Conservation (phyloP, 2,329 filamentous ascomycete genomes). For the Colletotrichum sojae region DNA sequence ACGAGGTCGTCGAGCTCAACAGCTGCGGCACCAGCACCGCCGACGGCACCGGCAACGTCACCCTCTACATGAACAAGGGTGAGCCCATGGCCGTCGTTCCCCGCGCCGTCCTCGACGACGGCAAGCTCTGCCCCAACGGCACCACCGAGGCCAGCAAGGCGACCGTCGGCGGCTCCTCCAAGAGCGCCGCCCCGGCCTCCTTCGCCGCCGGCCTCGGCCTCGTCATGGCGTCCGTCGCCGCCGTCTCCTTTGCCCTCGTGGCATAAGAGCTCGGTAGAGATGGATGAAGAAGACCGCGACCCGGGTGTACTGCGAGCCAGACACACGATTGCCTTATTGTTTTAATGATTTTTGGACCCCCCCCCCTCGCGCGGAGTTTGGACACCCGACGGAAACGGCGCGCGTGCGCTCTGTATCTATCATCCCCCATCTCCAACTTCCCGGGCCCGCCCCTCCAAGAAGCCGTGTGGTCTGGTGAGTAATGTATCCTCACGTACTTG, state of each 20-base stretch:
- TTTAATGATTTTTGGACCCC: constrained; percentile 5
- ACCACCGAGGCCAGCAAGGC: constrained; percentile 26
- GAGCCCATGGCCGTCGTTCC: constrained; percentile 34
- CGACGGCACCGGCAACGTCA: constrained; percentile 39
- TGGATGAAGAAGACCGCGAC: not conserved
- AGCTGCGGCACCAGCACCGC: constrained; percentile 31
- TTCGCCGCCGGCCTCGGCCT: constrained; percentile 28
- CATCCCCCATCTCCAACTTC: not conserved
- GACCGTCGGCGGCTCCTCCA: constrained; percentile 5
- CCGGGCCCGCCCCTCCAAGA: not conserved
- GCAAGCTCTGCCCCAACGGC: constrained; percentile 32
- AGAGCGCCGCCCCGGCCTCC: constrained; percentile 19
- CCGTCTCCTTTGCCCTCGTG: constrained; percentile 31
- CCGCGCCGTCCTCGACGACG: constrained; percentile 14
- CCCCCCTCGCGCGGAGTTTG: constrained; percentile 25
- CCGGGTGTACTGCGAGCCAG: constrained; percentile 20
- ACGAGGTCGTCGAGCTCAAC: constrained; percentile 33
- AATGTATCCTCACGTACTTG: constrained; percentile 20
- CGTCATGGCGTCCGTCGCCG: constrained; percentile 28
- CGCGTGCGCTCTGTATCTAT: constrained; percentile 20
- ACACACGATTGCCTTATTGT: constrained; percentile 18
- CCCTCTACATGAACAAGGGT: constrained; percentile 37
- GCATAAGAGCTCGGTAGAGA: constrained; percentile 11
- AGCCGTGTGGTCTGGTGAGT: constrained; percentile 34
- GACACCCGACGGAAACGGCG: not conserved